Evolutionary conservation across 805 yeast genomes (phyloP).

Genomic region (Zygosaccharomyces kombuchaensis): DNA sequence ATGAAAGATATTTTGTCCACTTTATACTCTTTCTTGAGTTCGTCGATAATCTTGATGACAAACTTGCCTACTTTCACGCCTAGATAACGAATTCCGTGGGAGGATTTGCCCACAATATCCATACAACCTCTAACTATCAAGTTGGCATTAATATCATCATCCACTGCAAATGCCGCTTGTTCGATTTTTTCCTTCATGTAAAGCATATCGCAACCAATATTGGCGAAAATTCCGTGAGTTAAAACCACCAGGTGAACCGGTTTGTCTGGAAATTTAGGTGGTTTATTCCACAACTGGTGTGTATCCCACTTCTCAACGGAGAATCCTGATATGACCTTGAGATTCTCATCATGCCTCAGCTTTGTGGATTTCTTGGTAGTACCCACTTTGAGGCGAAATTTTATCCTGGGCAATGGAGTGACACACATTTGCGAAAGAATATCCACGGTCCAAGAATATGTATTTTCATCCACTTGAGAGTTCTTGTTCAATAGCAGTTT

Average conservation of each 20-base stretch:
- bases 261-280: constrained; percentile 43
- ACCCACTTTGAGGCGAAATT: constrained; percentile 59
- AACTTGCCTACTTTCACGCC: constrained; percentile 80
- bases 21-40: constrained; percentile 39
- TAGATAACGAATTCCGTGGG: constrained; percentile 76
- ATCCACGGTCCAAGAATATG: constrained; percentile 74
- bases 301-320: constrained; percentile 48
- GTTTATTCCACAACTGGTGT: constrained; percentile 68
- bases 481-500: constrained; percentile 47
- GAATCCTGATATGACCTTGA: background rate
- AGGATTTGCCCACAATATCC: constrained; percentile 84
- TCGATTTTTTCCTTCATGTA: constrained; percentile 80
- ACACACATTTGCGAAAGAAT: constrained; percentile 77
- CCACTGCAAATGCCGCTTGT: constrained; percentile 22
- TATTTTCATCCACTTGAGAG: constrained; percentile 25
- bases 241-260: constrained; percentile 81
- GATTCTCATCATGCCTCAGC: constrained; percentile 3
- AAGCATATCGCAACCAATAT: constrained; percentile 84
- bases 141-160: constrained; percentile 39
- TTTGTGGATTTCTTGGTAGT: constrained; percentile 35
- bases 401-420: constrained; percentile 60
- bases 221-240: constrained; percentile 92
- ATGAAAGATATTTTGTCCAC: constrained; percentile 74
- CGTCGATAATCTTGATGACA: constrained; percentile 44
- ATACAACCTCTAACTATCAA: constrained; percentile 77